phyloP scores from a whole-genome alignment of 225 moss, liverwort and hornwort species.

The Pseudisothecium myosuroides region DNA sequence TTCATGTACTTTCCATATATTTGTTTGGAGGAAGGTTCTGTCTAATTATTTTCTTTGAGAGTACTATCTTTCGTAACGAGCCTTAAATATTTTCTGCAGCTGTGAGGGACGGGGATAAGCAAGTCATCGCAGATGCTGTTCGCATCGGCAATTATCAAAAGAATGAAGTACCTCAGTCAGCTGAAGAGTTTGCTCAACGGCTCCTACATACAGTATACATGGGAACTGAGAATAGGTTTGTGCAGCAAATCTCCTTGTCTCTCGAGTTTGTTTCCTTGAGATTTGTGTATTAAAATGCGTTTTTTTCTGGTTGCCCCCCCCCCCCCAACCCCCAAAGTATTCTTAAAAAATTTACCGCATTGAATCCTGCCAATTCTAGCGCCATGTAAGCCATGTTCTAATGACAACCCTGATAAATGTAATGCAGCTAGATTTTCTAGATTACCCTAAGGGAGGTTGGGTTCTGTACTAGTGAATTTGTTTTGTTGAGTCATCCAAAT shows the following conservation, averaged over 20 bases:
- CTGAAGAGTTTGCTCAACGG: conserved; percentile 72
- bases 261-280: neutral
- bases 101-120: conserved; percentile 68
- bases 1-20: neutral
- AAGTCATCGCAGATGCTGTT: conserved; percentile 65
- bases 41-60: neutral
- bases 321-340: too few relatives aligned
- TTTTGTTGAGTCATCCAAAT: neutral
- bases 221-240: conserved; percentile 85
- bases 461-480: neutral
- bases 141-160: conserved; percentile 79
- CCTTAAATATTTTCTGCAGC: conserved; percentile 12
- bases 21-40: neutral
- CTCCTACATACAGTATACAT: conserved; percentile 75
- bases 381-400: neutral
- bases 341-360: neutral
- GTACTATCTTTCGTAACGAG: neutral
- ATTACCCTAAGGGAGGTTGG: neutral
- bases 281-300: neutral
- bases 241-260: neutral
- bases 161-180: conserved; percentile 37
- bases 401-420: neutral
- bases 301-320: neutral
- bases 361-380: neutral
- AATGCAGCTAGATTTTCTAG: neutral